phyloP scores from a whole-genome alignment of 1,284 basidiomycete genomes.

The Heterobasidion annosum region DNA sequence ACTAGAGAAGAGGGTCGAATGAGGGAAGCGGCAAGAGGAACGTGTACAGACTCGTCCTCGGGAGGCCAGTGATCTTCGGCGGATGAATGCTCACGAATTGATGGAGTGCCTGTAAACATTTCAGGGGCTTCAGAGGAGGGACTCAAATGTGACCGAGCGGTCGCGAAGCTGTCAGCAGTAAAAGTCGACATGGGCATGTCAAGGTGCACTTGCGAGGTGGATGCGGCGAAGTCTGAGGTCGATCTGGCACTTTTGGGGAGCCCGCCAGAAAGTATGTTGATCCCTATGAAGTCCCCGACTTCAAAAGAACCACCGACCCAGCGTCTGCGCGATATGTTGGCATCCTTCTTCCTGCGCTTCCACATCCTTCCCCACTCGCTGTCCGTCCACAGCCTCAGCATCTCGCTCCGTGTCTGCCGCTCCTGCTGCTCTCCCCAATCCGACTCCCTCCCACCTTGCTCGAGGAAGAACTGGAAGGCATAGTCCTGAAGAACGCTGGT shows the following conservation, averaged over 20 bases:
- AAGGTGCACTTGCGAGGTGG: constrained; percentile 7
- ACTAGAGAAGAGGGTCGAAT: not conserved
- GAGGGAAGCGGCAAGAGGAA: constrained; percentile 7
- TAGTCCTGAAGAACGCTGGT: constrained; percentile 42
- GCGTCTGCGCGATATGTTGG: constrained; percentile 17
- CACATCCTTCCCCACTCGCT: constrained; percentile 56
- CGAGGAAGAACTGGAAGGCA: constrained; percentile 55
- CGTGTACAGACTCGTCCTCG: not conserved
- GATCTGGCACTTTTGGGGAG: constrained; percentile 10
- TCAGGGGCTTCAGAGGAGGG: not conserved
- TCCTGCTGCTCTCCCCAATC: constrained; percentile 58
- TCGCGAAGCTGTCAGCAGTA: constrained; percentile 24
- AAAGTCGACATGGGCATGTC: constrained; percentile 9
- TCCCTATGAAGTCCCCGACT: constrained; percentile 56
- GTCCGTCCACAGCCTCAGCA: constrained; percentile 52
- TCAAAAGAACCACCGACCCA: constrained; percentile 75
- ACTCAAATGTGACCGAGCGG: constrained; percentile 20
- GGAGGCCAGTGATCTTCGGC: not conserved
- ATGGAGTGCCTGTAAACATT: not conserved
- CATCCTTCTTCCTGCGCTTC: constrained; percentile 24
- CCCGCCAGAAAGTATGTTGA: constrained; percentile 36
- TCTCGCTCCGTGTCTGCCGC: constrained; percentile 39
- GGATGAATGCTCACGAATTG: not conserved
- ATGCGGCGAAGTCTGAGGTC: constrained; percentile 10
- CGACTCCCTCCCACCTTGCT: constrained; percentile 48